Conservation (phyloP, 2,329 filamentous ascomycete genomes). For the Clarireedia paspali region DNA sequence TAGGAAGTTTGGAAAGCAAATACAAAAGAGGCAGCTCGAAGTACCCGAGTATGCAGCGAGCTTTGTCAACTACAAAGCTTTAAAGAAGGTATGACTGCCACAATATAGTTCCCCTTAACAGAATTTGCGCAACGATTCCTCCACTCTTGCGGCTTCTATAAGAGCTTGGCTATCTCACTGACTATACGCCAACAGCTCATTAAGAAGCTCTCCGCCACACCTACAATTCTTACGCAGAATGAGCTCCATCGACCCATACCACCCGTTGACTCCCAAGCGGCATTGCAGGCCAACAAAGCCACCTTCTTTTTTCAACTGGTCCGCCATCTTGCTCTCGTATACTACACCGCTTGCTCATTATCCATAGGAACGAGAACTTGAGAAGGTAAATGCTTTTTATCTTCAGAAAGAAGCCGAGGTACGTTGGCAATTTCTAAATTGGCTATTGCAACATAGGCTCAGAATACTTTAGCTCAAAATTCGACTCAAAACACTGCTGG, state of each 20-base stretch:
- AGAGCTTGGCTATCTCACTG: constrained; percentile 18
- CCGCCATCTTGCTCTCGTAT: constrained; percentile 31
- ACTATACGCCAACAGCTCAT: constrained; percentile 62
- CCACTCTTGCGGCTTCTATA: constrained; percentile 4
- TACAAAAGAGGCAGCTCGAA: constrained; percentile 97
- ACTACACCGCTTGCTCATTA: constrained; percentile 33
- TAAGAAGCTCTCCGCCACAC: constrained; percentile 92
- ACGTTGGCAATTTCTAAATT: constrained; percentile 28
- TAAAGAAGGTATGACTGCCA: constrained; percentile 73
- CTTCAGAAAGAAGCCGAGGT: constrained; percentile 97
- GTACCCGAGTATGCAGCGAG: constrained; percentile 98
- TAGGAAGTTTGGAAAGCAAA: constrained; percentile 99
- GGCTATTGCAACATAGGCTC: background rate
- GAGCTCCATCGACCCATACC: constrained; percentile 43
- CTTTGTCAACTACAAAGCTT: constrained; percentile 98
- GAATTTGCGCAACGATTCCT: background rate
- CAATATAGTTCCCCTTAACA: too few relatives aligned
- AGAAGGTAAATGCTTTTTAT: constrained; percentile 98
- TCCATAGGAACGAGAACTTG: constrained; percentile 82
- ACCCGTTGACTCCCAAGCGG: constrained; percentile 69
- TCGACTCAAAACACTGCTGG: constrained; percentile 81
- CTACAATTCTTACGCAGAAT: constrained; percentile 71
- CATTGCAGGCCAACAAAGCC: constrained; percentile 92
- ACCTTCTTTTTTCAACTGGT: constrained; percentile 98
- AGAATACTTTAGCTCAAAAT: constrained; percentile 66